Evolutionary conservation across 78 protist species (phyloP).

Genomic region (Guillardia theta): DNA sequence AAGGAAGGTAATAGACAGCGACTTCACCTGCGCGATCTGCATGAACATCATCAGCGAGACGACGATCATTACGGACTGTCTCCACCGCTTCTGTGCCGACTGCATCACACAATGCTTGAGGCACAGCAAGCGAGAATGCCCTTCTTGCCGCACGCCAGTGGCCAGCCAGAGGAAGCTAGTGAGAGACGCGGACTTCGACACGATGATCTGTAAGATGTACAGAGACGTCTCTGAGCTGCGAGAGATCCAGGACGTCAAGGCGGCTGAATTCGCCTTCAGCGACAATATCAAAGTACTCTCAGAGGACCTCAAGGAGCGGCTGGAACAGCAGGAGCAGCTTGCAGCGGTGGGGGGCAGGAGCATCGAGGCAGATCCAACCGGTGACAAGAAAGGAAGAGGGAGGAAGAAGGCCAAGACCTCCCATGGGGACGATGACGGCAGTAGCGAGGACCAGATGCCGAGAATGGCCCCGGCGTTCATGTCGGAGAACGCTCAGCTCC

Average conservation of each 20-base stretch:
- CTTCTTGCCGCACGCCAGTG: neutral
- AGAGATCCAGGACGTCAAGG: neutral
- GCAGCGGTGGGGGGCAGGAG: neutral
- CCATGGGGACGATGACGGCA: neutral
- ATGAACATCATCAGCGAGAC: neutral
- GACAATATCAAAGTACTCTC: neutral
- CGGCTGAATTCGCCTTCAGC: neutral
- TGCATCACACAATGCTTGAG: neutral
- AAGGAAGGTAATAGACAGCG: neutral
- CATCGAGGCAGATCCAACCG: neutral
- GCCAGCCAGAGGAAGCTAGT: neutral
- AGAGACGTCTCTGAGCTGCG: neutral
- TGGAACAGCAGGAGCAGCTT: neutral
- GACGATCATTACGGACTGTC: neutral
- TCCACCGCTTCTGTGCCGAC: slow-evolving; percentile 19
- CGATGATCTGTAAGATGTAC: neutral
- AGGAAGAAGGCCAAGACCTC: neutral
- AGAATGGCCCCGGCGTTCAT: neutral
- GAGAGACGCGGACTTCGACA: neutral
- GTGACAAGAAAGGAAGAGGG: neutral
- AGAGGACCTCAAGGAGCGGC: neutral
- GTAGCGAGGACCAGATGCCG: no score
- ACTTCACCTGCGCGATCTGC: neutral
- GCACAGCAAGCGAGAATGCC: neutral
- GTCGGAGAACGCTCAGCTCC: slow-evolving; percentile 1